These are phyloP conservation scores for Termitomyces sp. DNA, from an alignment of 1,284 basidiomycete genomes.

Conservation along the genomic window DNA sequence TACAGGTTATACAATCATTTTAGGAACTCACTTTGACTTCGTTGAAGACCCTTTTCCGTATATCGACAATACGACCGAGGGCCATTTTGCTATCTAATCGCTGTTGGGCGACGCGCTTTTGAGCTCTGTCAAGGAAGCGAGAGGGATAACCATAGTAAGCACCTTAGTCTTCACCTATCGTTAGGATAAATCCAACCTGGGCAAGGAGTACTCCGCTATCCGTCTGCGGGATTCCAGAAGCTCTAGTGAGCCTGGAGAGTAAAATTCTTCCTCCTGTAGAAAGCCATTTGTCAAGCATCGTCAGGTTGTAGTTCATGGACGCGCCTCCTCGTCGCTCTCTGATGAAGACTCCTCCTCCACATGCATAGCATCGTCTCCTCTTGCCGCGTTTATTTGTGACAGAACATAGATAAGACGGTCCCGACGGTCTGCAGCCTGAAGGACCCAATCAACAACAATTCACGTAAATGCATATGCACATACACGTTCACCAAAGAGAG, in stretches of 20 bases:
- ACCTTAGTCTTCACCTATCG: slow-evolving; percentile 55
- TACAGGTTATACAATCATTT: background rate
- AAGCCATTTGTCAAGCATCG: background rate
- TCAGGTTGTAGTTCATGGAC: slow-evolving; percentile 15
- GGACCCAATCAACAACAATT: slow-evolving; percentile 17
- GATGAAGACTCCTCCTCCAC: slow-evolving; percentile 65
- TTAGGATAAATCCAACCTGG: slow-evolving; percentile 75
- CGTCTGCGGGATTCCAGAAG: slow-evolving; percentile 79
- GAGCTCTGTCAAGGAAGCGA: slow-evolving; percentile 68
- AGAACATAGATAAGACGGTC: slow-evolving; percentile 92
- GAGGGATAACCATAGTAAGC: slow-evolving; percentile 61
- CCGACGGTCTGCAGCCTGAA: slow-evolving; percentile 78
- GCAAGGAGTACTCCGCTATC: slow-evolving; percentile 89
- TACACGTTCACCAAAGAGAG: slow-evolving; percentile 94
- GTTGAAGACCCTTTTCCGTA: slow-evolving; percentile 83
- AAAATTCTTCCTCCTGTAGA: slow-evolving; percentile 86
- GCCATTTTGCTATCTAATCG: slow-evolving; percentile 82
- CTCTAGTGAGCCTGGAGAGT: slow-evolving; percentile 85
- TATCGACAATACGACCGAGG: slow-evolving; percentile 86
- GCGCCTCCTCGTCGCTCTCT: slow-evolving; percentile 75
- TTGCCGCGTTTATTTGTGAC: slow-evolving; percentile 82
- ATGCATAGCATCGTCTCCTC: slow-evolving; percentile 67
- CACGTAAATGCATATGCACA: slow-evolving; percentile 29
- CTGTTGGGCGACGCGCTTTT: slow-evolving; percentile 86
- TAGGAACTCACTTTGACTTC: slow-evolving; percentile 74